Conservation (phyloP, 129 eudicot species). For the Silybum marianum region DNA sequence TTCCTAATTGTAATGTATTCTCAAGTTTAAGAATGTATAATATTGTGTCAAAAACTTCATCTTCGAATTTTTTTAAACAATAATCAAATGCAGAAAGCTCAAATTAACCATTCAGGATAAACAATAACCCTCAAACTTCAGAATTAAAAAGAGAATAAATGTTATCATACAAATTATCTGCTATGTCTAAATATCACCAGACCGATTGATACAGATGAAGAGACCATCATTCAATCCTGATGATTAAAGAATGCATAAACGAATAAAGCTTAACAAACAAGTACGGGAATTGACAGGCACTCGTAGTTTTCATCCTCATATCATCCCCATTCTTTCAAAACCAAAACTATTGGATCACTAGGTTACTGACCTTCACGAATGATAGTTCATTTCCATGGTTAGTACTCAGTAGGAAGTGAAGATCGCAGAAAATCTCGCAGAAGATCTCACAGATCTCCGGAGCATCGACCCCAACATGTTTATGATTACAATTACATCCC, state of each 20-base stretch:
- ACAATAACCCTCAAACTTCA: background rate
- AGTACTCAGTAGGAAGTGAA: background rate
- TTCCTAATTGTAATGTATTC: conserved; percentile 31
- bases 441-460: background rate
- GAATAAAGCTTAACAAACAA: background rate
- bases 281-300: background rate
- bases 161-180: background rate
- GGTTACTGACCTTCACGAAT: background rate
- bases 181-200: background rate
- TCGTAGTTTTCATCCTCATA: background rate
- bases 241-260: background rate
- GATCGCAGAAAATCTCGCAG: background rate
- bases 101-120: background rate
- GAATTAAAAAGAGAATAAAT: no score
- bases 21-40: conserved; percentile 30
- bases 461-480: background rate
- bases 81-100: background rate
- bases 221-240: background rate
- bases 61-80: background rate
- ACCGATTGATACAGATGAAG: background rate
- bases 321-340: background rate
- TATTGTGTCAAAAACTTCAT: conserved; percentile 26
- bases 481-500: no score
- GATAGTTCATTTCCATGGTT: background rate
- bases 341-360: background rate